Percentiles rank a stretch among this genome's conserved stretches.
These are phyloP conservation scores for Myriangium duriaei DNA, from an alignment of 2,329 filamentous ascomycete species.

Conservation along the genomic window DNA sequence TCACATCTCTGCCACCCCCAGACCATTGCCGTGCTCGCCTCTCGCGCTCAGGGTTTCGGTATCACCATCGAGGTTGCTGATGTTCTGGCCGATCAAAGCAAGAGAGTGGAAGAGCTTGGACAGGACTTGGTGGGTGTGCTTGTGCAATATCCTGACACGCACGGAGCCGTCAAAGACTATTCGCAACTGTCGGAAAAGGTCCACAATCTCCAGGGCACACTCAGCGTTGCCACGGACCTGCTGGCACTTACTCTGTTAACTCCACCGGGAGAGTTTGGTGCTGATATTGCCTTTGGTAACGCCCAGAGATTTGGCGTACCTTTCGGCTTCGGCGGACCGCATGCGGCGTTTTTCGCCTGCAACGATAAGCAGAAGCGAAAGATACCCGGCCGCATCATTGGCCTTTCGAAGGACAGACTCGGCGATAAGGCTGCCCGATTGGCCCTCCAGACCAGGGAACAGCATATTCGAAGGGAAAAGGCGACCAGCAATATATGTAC, in stretches of 20 bases:
- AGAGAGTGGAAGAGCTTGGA: constrained; percentile 59
- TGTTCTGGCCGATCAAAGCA: constrained; percentile 50
- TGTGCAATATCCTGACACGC: constrained; percentile 89
- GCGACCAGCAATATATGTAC: constrained; percentile 97
- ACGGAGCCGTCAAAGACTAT: constrained; percentile 68
- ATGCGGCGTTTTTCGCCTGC: constrained; percentile 91
- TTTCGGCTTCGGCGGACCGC: constrained; percentile 84
- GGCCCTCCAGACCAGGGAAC: constrained; percentile 83
- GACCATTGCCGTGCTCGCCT: constrained; percentile 71
- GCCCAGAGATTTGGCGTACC: constrained; percentile 87
- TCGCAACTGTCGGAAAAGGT: constrained; percentile 59
- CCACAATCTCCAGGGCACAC: constrained; percentile 63
- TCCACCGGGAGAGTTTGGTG: constrained; percentile 85
- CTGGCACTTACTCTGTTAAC: constrained; percentile 77
- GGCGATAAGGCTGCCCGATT: constrained; percentile 71
- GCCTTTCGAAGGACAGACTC: constrained; percentile 79
- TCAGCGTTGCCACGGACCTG: constrained; percentile 82
- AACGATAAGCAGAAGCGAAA: constrained; percentile 87
- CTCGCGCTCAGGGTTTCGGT: constrained; percentile 81
- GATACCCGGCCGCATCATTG: constrained; percentile 81
- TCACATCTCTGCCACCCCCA: constrained; percentile 73
- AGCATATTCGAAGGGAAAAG: constrained; percentile 93
- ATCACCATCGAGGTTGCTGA: constrained; percentile 66
- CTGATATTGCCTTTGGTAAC: constrained; percentile 88
- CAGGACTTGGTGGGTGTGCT: constrained; percentile 78